Percentiles rank a stretch among this genome's conserved stretches.
These are phyloP conservation scores for Penicillium antarcticum DNA, from an alignment of 495 filamentous ascomycete genomes.

Conservation along the genomic window DNA sequence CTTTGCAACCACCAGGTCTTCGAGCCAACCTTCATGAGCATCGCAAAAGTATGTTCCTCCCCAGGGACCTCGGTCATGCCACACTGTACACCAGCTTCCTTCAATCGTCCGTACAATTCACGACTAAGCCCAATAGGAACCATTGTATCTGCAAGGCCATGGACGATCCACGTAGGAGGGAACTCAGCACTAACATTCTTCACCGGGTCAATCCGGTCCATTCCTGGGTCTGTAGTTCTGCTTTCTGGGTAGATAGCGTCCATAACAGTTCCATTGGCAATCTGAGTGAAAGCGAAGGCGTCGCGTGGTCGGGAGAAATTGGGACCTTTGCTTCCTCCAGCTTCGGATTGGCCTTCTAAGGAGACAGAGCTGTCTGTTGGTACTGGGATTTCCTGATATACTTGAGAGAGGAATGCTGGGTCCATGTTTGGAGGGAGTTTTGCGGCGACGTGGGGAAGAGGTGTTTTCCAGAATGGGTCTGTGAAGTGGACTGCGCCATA, in stretches of 20 bases:
- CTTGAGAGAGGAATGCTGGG: constrained; percentile 14
- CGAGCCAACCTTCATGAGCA: constrained; percentile 33
- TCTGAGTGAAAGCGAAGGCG: constrained; percentile 34
- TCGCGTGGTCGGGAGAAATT: constrained; percentile 31
- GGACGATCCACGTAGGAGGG: constrained; percentile 33
- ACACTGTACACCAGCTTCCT: constrained; percentile 21
- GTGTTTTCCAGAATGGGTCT: constrained; percentile 52
- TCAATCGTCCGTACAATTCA: constrained; percentile 14
- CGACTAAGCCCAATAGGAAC: constrained; percentile 28
- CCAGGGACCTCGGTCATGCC: constrained; percentile 33
- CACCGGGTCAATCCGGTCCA: constrained; percentile 26
- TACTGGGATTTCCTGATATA: constrained; percentile 28
- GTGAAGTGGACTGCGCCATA: constrained; percentile 36
- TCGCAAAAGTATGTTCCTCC: constrained; percentile 36
- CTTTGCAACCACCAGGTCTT: constrained; percentile 34
- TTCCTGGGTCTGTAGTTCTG: constrained; percentile 3
- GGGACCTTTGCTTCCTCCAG: constrained; percentile 17
- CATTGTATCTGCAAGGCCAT: constrained; percentile 27
- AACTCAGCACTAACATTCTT: constrained; percentile 14
- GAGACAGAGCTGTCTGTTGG: constrained; percentile 30
- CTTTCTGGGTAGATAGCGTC: constrained; percentile 21
- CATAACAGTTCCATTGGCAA: constrained; percentile 28
- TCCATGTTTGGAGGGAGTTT: constrained; percentile 17
- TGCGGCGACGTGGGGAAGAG: constrained; percentile 61
- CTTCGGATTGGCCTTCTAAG: constrained; percentile 29